phyloP scores from a whole-genome alignment of 192 early-diverging fungal species.

The Mortierella hygrophila region DNA sequence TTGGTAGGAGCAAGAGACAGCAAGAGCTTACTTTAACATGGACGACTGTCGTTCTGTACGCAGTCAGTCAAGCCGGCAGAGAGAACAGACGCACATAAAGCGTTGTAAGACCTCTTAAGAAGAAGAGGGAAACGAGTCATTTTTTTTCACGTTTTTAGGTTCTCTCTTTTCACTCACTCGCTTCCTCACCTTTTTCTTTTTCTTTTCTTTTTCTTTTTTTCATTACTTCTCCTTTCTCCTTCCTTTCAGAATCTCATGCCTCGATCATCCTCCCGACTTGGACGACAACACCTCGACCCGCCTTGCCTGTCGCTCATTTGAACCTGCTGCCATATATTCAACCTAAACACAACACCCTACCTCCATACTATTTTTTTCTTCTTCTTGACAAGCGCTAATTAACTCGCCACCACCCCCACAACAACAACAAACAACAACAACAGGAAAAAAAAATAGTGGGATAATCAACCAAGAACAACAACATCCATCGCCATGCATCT shows the following conservation, averaged over 20 bases:
- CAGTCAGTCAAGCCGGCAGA: background rate
- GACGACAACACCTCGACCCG: conserved; percentile 4
- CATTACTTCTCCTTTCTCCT: background rate
- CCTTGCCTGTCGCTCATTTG: background rate
- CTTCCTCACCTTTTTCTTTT: background rate
- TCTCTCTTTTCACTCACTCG: background rate
- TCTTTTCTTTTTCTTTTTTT: background rate
- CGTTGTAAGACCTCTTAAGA: background rate
- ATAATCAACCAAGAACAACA: background rate
- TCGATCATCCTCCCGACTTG: background rate
- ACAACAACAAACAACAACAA: background rate
- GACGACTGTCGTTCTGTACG: background rate
- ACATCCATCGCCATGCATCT: conserved; percentile 34
- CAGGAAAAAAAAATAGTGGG: conserved; percentile 2
- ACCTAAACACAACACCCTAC: background rate
- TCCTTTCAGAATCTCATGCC: conserved; percentile 2
- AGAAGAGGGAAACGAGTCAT: background rate
- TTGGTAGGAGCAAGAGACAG: background rate
- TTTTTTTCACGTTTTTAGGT: conserved; percentile 4
- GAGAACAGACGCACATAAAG: background rate
- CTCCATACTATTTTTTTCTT: background rate
- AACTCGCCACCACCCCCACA: background rate
- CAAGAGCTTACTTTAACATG: background rate
- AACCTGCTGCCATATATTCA: background rate
- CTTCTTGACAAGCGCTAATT: background rate